Conservation (phyloP, 2,329 filamentous ascomycete genomes). For the Microascus cirrosus region DNA sequence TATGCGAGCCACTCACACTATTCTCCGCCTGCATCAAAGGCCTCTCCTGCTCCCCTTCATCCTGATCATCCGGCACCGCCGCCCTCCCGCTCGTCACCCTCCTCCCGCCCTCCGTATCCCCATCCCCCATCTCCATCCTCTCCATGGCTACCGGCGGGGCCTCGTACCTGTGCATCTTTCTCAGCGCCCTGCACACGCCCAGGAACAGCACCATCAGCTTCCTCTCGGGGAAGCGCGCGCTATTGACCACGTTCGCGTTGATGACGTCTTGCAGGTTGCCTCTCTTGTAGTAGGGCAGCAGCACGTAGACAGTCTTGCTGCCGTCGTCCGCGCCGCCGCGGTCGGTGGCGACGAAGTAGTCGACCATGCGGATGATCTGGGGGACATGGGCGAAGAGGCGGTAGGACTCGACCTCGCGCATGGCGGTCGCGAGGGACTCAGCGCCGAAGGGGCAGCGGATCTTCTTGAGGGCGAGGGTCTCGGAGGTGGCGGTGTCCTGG, state of each 20-base stretch:
- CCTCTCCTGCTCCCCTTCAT: conserved; percentile 65
- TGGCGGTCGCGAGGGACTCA: conserved; percentile 86
- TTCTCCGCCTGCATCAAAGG: conserved; percentile 75
- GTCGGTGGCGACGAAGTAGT: conserved; percentile 73
- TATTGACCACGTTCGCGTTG: conserved; percentile 96
- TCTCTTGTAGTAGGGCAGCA: conserved; percentile 88
- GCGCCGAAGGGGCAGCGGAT: conserved; percentile 96
- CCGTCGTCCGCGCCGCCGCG: conserved; percentile 43
- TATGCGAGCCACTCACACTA: conserved; percentile 55
- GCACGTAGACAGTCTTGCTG: conserved; percentile 87
- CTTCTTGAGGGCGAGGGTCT: conserved; percentile 93
- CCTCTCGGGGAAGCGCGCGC: conserved; percentile 78
- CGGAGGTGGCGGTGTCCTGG: conserved; percentile 72
- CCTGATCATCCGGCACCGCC: conserved; percentile 47
- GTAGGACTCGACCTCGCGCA: conserved; percentile 97
- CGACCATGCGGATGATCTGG: conserved; percentile 78
- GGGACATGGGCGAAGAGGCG: conserved; percentile 72
- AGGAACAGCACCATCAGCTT: conserved; percentile 82
- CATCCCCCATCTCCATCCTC: conserved; percentile 40
- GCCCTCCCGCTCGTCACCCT: conserved; percentile 16
- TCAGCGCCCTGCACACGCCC: conserved; percentile 79
- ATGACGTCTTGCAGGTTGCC: conserved; percentile 97
- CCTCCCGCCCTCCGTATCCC: conserved; percentile 22
- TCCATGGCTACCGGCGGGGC: conserved; percentile 33
- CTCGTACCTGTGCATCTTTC: conserved; percentile 83